These are phyloP conservation scores for Penicillium concentricum DNA, from an alignment of 2,329 filamentous ascomycete genomes.

Conservation along the genomic window DNA sequence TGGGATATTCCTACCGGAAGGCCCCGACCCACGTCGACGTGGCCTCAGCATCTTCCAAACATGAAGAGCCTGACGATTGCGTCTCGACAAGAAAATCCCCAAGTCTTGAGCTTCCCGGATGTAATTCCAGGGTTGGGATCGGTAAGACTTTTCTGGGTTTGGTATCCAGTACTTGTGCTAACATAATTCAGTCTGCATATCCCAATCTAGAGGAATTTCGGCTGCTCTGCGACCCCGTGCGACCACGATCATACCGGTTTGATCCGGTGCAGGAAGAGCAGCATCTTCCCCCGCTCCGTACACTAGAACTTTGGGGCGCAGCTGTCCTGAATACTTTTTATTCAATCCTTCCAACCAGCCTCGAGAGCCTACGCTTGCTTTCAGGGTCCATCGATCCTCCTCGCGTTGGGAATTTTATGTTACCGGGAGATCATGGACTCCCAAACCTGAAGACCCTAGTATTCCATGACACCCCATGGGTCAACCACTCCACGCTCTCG, in stretches of 20 bases:
- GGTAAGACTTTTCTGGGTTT: neutral
- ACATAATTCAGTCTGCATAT: conserved; percentile 9
- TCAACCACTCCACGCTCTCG: conserved; percentile 12
- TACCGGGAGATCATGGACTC: conserved; percentile 2
- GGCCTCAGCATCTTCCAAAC: conserved; percentile 31
- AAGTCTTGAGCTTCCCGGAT: conserved; percentile 1
- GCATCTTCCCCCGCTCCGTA: conserved; percentile 25
- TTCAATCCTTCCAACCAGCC: conserved; percentile 23
- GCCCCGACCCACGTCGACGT: neutral
- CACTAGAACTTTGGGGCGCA: conserved; percentile 30
- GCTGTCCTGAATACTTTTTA: conserved; percentile 18
- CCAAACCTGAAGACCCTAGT: conserved; percentile 31
- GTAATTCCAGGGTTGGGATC: conserved; percentile 12
- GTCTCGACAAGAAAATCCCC: conserved; percentile 12
- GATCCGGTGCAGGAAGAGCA: conserved; percentile 8
- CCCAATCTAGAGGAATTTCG: conserved; percentile 36
- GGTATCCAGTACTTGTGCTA: neutral
- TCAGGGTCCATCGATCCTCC: conserved; percentile 19
- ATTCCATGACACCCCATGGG: conserved; percentile 29
- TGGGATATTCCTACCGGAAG: conserved; percentile 3
- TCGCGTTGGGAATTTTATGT: neutral
- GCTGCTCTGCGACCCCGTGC: conserved; percentile 28
- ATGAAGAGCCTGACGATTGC: conserved; percentile 30
- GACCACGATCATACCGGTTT: conserved; percentile 16
- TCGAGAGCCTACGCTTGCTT: conserved; percentile 32